phyloP scores from a whole-genome alignment of 306 rosid genomes.

The Pterocarpus santalinus region DNA sequence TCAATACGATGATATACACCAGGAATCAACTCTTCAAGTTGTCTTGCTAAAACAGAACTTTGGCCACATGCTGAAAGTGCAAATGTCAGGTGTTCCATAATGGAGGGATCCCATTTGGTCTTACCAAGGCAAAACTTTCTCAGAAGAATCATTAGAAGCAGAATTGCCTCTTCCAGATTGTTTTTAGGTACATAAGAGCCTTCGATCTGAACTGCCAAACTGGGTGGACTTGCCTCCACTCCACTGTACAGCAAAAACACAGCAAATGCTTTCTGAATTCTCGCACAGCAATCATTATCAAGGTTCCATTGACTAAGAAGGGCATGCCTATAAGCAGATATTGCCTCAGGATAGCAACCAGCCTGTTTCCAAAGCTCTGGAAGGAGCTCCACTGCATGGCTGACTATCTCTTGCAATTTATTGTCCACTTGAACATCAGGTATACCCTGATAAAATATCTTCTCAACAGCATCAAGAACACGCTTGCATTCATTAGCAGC shows the following conservation, averaged over 20 bases:
- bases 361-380: constrained; percentile 92
- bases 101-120: constrained; percentile 89
- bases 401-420: constrained; percentile 86
- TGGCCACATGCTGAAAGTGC: constrained; percentile 89
- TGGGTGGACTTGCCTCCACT: constrained; percentile 90
- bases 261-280: constrained; percentile 88
- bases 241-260: constrained; percentile 86
- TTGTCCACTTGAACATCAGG: constrained; percentile 83
- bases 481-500: constrained; percentile 87
- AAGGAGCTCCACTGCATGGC: constrained; percentile 93
- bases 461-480: constrained; percentile 89
- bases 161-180: constrained; percentile 93
- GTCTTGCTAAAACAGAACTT: constrained; percentile 80
- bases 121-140: constrained; percentile 71
- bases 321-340: constrained; percentile 83
- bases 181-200: constrained; percentile 88
- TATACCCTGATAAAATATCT: constrained; percentile 78
- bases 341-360: constrained; percentile 72
- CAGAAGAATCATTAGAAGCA: constrained; percentile 86
- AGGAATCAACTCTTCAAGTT: constrained; percentile 87
- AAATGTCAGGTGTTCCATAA: constrained; percentile 88
- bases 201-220: constrained; percentile 82
- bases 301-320: constrained; percentile 96
- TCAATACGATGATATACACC: constrained; percentile 88
- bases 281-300: constrained; percentile 76